These are phyloP conservation scores for Apiotrichum brassicae DNA, from an alignment of 1,284 basidiomycete genomes.

Conservation along the genomic window DNA sequence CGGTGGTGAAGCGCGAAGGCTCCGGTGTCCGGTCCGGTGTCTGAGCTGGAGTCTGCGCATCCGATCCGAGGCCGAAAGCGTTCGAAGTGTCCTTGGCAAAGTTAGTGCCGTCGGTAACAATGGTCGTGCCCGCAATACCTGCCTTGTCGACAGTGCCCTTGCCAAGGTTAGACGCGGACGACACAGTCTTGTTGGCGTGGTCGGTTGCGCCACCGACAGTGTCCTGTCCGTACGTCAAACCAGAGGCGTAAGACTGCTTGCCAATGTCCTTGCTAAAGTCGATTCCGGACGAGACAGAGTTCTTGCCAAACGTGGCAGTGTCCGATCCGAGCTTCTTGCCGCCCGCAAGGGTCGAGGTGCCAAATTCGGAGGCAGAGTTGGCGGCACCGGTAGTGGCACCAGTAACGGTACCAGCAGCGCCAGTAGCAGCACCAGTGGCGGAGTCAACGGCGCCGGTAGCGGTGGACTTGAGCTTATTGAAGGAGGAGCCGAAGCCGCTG, in stretches of 20 bases:
- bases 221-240: background rate
- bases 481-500: background rate
- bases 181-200: constrained; percentile 3
- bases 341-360: background rate
- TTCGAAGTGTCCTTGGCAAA: constrained; percentile 3
- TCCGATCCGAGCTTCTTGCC: background rate
- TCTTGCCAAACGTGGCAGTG: constrained; percentile 3
- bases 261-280: constrained; percentile 3
- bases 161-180: background rate
- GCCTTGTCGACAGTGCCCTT: background rate
- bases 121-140: background rate
- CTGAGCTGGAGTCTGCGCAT: background rate
- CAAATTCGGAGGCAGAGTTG: background rate
- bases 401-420: background rate
- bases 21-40: background rate
- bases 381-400: background rate
- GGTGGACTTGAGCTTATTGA: background rate
- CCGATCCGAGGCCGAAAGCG: background rate
- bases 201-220: background rate
- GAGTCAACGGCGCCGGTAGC: background rate
- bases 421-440: background rate
- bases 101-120: background rate
- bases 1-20: background rate
- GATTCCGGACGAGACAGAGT: background rate
- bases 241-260: background rate